These are phyloP conservation scores for Saccharomycopsis synnaedendra DNA, from an alignment of 805 yeast species.

Conservation along the genomic window DNA sequence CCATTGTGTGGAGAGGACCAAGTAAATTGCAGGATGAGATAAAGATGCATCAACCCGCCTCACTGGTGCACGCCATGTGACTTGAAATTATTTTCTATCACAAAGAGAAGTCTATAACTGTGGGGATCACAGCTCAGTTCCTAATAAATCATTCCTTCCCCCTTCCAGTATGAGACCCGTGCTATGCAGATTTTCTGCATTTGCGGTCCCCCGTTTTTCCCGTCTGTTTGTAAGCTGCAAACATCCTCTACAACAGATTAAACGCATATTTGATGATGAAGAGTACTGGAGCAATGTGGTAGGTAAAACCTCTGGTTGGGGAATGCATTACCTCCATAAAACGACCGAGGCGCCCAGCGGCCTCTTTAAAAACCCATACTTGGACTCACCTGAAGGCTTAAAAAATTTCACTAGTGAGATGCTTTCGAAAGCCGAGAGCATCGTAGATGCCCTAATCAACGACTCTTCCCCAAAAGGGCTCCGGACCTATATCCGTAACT, in stretches of 20 bases:
- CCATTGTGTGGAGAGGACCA: not conserved
- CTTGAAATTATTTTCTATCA: no score
- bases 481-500: conserved; percentile 41
- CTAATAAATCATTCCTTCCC: no score
- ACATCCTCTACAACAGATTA: conserved; percentile 1
- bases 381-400: conserved; percentile 63
- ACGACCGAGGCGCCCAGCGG: conserved; percentile 33
- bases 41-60: no score
- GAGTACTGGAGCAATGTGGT: conserved; percentile 32
- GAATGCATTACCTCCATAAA: conserved; percentile 19
- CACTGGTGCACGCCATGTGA: no score
- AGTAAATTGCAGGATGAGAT: no score
- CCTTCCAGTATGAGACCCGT: no score
- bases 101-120: no score
- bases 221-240: no score
- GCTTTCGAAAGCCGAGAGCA: conserved; percentile 47
- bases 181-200: no score
- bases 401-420: conserved; percentile 55
- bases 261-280: conserved; percentile 50
- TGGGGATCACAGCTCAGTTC: no score
- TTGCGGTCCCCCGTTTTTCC: no score
- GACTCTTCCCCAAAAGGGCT: conserved; percentile 34
- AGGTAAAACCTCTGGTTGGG: not conserved
- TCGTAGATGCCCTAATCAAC: conserved; percentile 45
- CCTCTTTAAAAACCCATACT: conserved; percentile 60